Evolutionary conservation across 2,329 filamentous ascomycete species (phyloP), one percentile per base, ranked within the genome.

Genomic region (Ramularia collo-cygni): DNA sequence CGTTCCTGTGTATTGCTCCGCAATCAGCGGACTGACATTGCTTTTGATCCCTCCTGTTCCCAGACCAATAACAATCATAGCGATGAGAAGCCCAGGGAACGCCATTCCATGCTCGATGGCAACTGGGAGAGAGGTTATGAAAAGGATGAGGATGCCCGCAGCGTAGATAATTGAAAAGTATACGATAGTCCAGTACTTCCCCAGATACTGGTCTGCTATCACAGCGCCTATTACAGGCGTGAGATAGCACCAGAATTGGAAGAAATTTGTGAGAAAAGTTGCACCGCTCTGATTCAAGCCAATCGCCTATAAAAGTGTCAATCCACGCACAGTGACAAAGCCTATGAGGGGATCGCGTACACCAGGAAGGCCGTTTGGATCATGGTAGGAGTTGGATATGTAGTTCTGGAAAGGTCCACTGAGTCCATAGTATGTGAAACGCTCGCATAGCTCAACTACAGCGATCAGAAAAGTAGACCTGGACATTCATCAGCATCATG

Each of bases 21-120:
- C 68, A 33, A 70, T 66, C 29, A 71, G 46, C 1, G 68, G 67
- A 13, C 61, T 64, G 30, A 88, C 82, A 55, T 88, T 88, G 50
- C 80, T 75, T 69, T 88, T 89, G 74, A 88, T 87, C 54, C 84
- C 81, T 43, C 83, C 83, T 1, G 82, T 84, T 28, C 83, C 83
- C 16, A 85, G 58, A 14, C 83, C 82, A 57, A 86, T 75, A 52
- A 86, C 72, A 31, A 83, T 60, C 50, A 83, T 68, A 18, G 77
- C 76, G 19, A 77, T 62, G 2, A 80, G 60, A 53, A 86, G 81
- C 35, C 74, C 77, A 1, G 66, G 78, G 31, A 85, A 73, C 0
- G 80, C 69, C 8, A 68, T 66, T 10, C 77, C 70, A 19, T 75
- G 65, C 33, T 73, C 64, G 29, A 86, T 79, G 32, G 83, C 76